phyloP scores from a whole-genome alignment of 1,139 yeast species.

The Taphrina flavorubra region DNA sequence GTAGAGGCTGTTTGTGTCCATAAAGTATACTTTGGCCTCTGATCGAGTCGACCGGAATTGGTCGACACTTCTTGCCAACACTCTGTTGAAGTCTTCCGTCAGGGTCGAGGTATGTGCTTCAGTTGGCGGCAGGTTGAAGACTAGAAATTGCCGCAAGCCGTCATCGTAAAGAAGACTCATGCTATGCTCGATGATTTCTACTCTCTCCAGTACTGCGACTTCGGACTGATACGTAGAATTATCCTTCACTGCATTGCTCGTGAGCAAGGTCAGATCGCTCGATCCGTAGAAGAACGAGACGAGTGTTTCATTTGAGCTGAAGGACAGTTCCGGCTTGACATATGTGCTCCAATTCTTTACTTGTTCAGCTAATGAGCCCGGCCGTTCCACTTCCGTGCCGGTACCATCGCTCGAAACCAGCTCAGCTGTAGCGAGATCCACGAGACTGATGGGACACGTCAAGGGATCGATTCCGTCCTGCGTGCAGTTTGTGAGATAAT shows the following conservation, averaged over 20 bases:
- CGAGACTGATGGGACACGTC: constrained; percentile 14
- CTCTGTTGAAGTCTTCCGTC: constrained; percentile 3
- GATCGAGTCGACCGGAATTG: background rate
- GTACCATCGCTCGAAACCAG: background rate
- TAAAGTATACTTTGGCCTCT: background rate
- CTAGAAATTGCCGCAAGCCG: constrained; percentile 13
- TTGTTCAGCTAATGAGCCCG: background rate
- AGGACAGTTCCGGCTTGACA: background rate
- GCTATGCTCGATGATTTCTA: background rate
- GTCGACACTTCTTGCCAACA: background rate
- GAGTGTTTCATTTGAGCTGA: background rate
- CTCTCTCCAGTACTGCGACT: background rate
- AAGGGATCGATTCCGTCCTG: constrained; percentile 23
- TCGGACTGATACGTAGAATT: background rate
- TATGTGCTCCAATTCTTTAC: background rate
- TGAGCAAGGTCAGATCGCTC: background rate
- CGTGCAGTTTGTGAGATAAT: constrained; percentile 16
- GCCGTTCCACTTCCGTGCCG: background rate
- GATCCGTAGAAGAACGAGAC: constrained; percentile 6
- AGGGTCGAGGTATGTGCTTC: background rate
- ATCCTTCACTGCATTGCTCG: background rate
- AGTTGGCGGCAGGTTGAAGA: background rate
- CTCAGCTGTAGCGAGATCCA: constrained; percentile 2
- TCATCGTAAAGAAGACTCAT: background rate
- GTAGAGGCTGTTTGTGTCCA: constrained; percentile 5